Evolutionary conservation across 2,329 filamentous ascomycete species (phyloP), one percentile per base, ranked within the genome.

Genomic region (Ophiostoma triangulosporum): DNA sequence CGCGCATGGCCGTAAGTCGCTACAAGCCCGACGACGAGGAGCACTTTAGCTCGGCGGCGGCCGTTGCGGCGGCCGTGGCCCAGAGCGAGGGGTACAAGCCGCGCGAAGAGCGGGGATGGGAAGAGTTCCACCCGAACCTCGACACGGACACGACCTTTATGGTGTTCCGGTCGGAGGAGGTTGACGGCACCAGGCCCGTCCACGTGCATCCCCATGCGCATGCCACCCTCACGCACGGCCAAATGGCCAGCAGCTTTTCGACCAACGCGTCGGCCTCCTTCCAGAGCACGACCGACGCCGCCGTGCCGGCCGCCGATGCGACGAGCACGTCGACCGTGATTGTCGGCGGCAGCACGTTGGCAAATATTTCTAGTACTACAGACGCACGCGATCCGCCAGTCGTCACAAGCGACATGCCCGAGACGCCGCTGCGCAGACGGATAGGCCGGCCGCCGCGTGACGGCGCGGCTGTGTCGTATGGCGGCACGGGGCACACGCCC

Each of bases 31-130:
- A 78, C 35, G 58, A 58, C 59, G 76, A 73, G 60, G 86, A 86
- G 65, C 79, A 86, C 59, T 94, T 86, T 68, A 88, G 84, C 62
- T 91, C 87, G 46, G 88, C 84, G n/a, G 88, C 91, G 12, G 89
- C 89, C 27, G 87, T 90, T 24, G 88, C 90, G 50, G 89, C 88
- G 6, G 85, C 86, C 4, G 85, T 93, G 56, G 87, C 88, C 60
- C 89, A 95, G 64, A 90, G 83, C 62, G 93, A 97, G 71, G 90
- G 91, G 50, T 97, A 97, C 70, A 98, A 98, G 66, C 93, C 93
- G 31, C 79, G 93, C 63, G 93, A 98, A 69, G 93, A 98, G 71
- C 83, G 91, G 58, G 88, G 88, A 51, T 98, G 91, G 89, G 90
- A 96, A 64, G 93, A 98, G 66, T 97, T 97, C 59, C 93, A 98